Base-by-base conservation (phyloP, 768 basidiomycete species). In the Arthromyces matolae region DNA sequence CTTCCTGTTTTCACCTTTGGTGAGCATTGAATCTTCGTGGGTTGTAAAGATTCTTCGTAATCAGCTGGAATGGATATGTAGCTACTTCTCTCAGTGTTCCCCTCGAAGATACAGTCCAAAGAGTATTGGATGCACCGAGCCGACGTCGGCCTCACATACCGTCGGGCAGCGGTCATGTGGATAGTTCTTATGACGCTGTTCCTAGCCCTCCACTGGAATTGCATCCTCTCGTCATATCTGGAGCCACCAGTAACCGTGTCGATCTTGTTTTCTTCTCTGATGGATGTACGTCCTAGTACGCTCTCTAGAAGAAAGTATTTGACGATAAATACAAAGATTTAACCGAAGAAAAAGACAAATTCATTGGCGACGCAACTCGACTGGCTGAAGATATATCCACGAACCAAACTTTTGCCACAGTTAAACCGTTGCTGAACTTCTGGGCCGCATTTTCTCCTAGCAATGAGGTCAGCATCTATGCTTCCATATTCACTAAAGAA, bases 371-470 rank as follows among this genome's bases (percentile, higher is more conserved):
- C 54, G 84, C 86, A 3, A 62, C 63, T 42, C 74, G 83, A 23
- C 77, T 90, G 8, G 88, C 84, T 0, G 60, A 75, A 36, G 88
- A 87, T 58, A 71, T 90, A 27, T 81, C 87, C 2, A 65, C 73
- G 23, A 88, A 88, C 57, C 83, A 86, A 53, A 89, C 88, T 0
- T 89, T 89, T 62, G 74, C 83, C 51, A 82, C 85, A 0, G 86
- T 91, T 16, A 78, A 77, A 55, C 86, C 86, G 3, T 67, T 89
- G 37, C 65, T 90, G 53, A 90, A 89, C 59, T 87, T 89, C 54
- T 91, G 86, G 85, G 87, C 83, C 5, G 84, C 84, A 0, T 89
- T 87, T 54, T 71, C 83, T 16, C 81, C 88, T 0, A 89, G 88
- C 61, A 74, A 74, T 50, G 84, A 89, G 73, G 89, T 84, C 28